Evolutionary conservation across 179 eudicot species (phyloP), one percentile per base, ranked within the genome.

Genomic region (Nepenthes alata): DNA sequence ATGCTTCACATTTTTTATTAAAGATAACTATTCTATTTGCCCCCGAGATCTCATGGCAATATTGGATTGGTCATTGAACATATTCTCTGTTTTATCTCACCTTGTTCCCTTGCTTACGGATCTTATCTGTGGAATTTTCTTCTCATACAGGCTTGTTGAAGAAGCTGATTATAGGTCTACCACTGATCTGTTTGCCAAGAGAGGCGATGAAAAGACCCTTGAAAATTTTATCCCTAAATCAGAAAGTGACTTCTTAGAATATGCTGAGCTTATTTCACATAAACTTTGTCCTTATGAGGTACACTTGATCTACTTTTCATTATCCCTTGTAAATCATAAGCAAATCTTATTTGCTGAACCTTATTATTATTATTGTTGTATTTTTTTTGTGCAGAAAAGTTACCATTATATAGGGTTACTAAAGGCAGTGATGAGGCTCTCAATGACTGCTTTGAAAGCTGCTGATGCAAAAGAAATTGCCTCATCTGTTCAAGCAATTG

Each of bases 391-490:
- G 74, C 89, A 89, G 97, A 93, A 89, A 89, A 89, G 98, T 67
- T 93, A 61, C 63, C 95, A 93, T 68, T 93, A 89, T 63, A 76
- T 89, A 52, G 93, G 85, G 57, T 69, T 91, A 59, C 82, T 91
- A 56, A 91, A 84, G 74, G 75, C 86, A 37, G 88, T 93, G 37
- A 93, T 87, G 93, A 83, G 95, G 75, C 69, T 86, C 64, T 89
- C 98, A 52, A 81, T 81, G 86, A 71, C 83, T 47, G 54, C 80
- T 60, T 63, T 93, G 61, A 93, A 83, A 87, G 98, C 88, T 1
- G 82, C 88, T 62, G 95, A 89, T 77, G 97, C 95, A n/a, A 93
- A 93, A 74, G 97, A 93, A 35, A 76, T 93, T 67, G 83, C 95
- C 44, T 85, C 97, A 38, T 93, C 96, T 11, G 78, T 89, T 35